Evolutionary conservation across 805 yeast genomes (phyloP).

Genomic region (Candida taoyuanica): DNA sequence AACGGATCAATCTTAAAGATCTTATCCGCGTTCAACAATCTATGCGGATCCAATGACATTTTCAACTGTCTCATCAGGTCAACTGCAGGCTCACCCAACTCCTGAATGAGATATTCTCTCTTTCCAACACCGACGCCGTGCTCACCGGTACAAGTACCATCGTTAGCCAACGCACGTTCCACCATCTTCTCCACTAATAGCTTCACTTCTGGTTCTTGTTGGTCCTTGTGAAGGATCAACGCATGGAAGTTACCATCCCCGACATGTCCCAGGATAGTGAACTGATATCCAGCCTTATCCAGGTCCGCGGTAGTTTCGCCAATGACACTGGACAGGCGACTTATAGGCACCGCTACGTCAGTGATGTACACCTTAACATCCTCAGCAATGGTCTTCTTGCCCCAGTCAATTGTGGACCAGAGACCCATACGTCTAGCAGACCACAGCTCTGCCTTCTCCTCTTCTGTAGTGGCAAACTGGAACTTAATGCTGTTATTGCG

Average conservation of each 20-base stretch:
- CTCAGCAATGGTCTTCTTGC: conserved; percentile 40
- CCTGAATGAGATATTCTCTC: conserved; percentile 52
- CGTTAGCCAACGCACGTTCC: conserved; percentile 56
- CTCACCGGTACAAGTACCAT: conserved; percentile 85
- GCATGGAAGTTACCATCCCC: conserved; percentile 85
- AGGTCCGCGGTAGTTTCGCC: conserved; percentile 57
- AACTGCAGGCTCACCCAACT: conserved; percentile 64
- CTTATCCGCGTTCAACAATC: conserved; percentile 76
- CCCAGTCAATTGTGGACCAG: conserved; percentile 67
- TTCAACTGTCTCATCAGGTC: conserved; percentile 71
- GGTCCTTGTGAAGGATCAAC: conserved; percentile 52
- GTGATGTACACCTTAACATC: conserved; percentile 63
- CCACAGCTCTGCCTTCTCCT: conserved; percentile 66
- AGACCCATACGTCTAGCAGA: conserved; percentile 68
- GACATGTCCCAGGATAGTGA: conserved; percentile 72
- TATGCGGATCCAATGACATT: conserved; percentile 66
- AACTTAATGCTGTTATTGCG: conserved; percentile 52
- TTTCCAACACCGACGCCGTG: conserved; percentile 86
- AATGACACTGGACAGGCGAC: conserved; percentile 59
- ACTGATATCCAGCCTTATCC: conserved; percentile 44
- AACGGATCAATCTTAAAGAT: conserved; percentile 64
- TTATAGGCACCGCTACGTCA: conserved; percentile 80
- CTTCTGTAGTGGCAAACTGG: conserved; percentile 57
- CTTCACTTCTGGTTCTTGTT: conserved; percentile 43
- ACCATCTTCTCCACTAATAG: conserved; percentile 58